A percentile compares a stretch with the other conserved stretches of the same genome.
phyloP scores from a whole-genome alignment of 352 stramenopile genomes.

The Phytophthora chlamydospora region DNA sequence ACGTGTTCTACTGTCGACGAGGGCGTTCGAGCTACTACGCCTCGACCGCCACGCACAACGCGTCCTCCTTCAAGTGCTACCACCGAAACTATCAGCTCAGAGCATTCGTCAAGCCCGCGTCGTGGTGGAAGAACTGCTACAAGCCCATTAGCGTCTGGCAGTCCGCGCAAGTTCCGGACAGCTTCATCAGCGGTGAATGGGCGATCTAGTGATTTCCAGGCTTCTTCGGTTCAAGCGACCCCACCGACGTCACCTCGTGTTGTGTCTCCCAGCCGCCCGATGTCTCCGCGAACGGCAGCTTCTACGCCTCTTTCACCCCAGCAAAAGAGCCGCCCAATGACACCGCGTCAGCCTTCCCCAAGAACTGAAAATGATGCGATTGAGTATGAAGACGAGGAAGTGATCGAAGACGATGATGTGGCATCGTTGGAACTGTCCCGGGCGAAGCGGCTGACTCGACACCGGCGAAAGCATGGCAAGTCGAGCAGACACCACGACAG shows the following conservation, averaged over 20 bases:
- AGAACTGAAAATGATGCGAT: conserved; percentile 25
- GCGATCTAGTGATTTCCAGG: conserved; percentile 4
- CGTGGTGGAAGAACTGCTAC: background rate
- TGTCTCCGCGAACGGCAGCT: conserved; percentile 17
- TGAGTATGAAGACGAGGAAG: conserved; percentile 55
- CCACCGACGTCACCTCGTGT: conserved; percentile 27
- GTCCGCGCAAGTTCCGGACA: conserved; percentile 36
- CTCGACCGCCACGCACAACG: conserved; percentile 23
- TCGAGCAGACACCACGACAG: conserved; percentile 13
- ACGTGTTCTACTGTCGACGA: conserved; percentile 22
- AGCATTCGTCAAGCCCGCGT: conserved; percentile 19
- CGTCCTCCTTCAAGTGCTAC: conserved; percentile 12
- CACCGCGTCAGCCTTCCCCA: conserved; percentile 8
- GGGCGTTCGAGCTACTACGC: conserved; percentile 25
- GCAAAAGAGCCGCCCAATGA: conserved; percentile 7
- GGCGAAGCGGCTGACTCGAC: conserved; percentile 17
- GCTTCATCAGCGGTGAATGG: background rate
- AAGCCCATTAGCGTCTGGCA: conserved; percentile 18
- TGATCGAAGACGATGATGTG: conserved; percentile 31
- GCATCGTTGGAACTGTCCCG: conserved; percentile 22
- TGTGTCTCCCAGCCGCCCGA: conserved; percentile 24
- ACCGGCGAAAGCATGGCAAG: conserved; percentile 29
- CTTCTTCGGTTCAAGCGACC: conserved; percentile 7
- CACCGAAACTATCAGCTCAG: background rate
- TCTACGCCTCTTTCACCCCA: conserved; percentile 16